phyloP scores from a whole-genome alignment of 2,329 filamentous ascomycete species.

The Trichoderma sp. region DNA sequence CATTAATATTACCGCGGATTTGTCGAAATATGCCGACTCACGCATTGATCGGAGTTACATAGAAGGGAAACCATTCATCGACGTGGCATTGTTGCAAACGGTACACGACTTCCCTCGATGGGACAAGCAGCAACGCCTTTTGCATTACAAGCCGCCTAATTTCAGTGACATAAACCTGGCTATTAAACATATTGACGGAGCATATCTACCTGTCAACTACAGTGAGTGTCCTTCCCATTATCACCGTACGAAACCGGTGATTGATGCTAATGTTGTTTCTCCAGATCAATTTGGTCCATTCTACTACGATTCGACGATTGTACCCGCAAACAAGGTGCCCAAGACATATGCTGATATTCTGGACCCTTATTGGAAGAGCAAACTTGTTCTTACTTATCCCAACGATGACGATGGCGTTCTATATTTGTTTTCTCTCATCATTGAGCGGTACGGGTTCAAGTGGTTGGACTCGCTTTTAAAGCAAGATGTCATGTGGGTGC shows the following conservation, averaged over 20 bases:
- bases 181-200: slow-evolving; percentile 7
- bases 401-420: slow-evolving; percentile 11
- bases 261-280: not conserved
- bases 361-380: not conserved
- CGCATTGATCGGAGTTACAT: slow-evolving; percentile 9
- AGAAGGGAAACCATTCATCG: slow-evolving; percentile 1
- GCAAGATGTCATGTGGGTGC: slow-evolving; percentile 17
- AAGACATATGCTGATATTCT: not conserved
- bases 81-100: slow-evolving; percentile 4
- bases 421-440: slow-evolving; percentile 3
- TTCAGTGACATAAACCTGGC: not conserved
- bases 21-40: slow-evolving; percentile 13
- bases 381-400: slow-evolving; percentile 7
- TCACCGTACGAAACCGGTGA: fast-evolving
- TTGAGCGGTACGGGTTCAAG: not conserved
- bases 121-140: slow-evolving; percentile 3
- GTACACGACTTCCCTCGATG: slow-evolving; percentile 9
- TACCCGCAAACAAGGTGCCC: not conserved
- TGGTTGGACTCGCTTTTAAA: not conserved
- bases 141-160: slow-evolving; percentile 12
- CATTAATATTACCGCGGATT: slow-evolving; percentile 6
- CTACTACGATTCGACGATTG: slow-evolving; percentile 2
- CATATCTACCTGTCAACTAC: slow-evolving; percentile 3
- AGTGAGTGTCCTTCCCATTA: not conserved
- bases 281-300: slow-evolving; percentile 8